A percentile compares a stretch with the other conserved stretches of the same genome.
phyloP scores from a whole-genome alignment of 2,329 filamentous ascomycete genomes.

The Ophiostoma triangulosporum region DNA sequence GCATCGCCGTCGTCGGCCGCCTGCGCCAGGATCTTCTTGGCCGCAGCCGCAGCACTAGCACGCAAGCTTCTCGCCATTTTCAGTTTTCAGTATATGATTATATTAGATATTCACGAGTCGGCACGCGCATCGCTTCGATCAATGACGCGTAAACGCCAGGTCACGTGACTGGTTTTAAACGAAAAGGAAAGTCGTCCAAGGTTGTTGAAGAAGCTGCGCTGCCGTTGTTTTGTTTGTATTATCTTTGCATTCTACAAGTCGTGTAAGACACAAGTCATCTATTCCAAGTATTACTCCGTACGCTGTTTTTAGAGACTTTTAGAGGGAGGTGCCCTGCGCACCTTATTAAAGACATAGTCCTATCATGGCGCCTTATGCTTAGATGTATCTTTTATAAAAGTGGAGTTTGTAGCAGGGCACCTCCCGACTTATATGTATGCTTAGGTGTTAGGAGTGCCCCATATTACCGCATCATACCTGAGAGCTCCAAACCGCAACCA shows the following conservation, averaged over 20 bases:
- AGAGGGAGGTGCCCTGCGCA: too few species aligned
- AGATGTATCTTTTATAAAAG: too few species aligned
- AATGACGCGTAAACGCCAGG: slow-evolving; percentile 5
- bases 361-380: too few species aligned
- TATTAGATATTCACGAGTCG: background rate
- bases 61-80: slow-evolving; percentile 5
- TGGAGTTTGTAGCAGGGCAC: too few species aligned
- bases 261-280: background rate
- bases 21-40: slow-evolving; percentile 4
- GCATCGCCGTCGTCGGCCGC: background rate
- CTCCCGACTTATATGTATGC: too few species aligned
- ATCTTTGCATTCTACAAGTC: too few species aligned
- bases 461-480: too few species aligned
- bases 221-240: too few species aligned
- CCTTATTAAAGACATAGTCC: background rate
- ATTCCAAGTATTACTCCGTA: too few species aligned
- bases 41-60: slow-evolving; percentile 10
- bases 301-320: background rate
- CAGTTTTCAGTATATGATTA: background rate
- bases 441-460: too few species aligned
- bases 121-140: too few species aligned
- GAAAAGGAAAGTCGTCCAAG: background rate
- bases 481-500: background rate
- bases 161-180: slow-evolving; percentile 2
- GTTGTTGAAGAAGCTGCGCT: too few species aligned